Evolutionary conservation across 116 monocot species (phyloP), one percentile per base, ranked within the genome.

Genomic region (Papilionanthe hybrid): DNA sequence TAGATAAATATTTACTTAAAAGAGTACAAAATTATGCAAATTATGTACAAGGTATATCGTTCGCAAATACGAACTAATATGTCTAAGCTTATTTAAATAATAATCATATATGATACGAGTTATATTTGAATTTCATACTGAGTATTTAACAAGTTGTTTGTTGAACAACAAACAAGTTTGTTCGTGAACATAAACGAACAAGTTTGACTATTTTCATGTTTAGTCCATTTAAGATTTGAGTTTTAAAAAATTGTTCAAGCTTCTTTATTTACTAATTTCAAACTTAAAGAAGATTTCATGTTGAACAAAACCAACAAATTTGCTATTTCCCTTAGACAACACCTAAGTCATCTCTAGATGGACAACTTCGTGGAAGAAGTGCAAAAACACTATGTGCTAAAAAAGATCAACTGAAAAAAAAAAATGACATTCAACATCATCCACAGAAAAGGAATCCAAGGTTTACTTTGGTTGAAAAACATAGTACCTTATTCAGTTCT

Each of bases 401-500:
- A 63, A 37, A 63, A 15, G 1, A 69, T 32, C 69, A 69, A 12
- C 37, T 69, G n/a, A n/a, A n/a, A n/a, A 32, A 32, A 32, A 32
- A 37, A 37, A 37, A 3, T 37, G 37, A 37, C 4, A 37, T 37
- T 37, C 37, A 37, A 37, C 37, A 37, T 3, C 69, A 69, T 37
- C 69, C 13, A 1, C 37, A 69, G 37, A 69, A 37, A 17, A 69
- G 13, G 18, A 17, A 29, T 69, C 65, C 22, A 69, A 25, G 18
- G 27, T 18, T 30, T 69, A 69, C 25, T 41, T 22, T 12, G 37
- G 37, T 69, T 69, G 37, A 42, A 57, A 10, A 72, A 22, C 7
- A 80, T 82, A 65, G 77, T 79, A 86, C 86, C 86, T 83, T 79
- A 78, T 77, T 74, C 57, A 57, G 74, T 55, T 83, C 82, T 71